Conservation (phyloP, 805 yeast species). For the Lachancea kluyveri region DNA sequence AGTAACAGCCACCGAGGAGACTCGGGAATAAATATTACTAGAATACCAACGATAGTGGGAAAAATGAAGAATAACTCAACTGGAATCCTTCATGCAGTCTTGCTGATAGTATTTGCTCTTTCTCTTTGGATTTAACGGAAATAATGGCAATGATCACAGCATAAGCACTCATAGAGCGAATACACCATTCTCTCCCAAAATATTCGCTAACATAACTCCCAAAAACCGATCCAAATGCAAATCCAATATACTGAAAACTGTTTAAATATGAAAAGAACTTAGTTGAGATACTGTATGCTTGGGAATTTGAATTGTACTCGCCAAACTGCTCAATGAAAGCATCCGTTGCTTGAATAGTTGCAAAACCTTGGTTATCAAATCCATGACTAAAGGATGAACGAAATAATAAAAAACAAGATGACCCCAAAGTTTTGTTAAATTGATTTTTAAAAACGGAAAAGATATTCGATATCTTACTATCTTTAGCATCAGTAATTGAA, state of each 20-base stretch:
- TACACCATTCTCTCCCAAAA: conserved; percentile 7
- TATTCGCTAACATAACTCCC: conserved; percentile 3
- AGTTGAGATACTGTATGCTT: conserved; percentile 2
- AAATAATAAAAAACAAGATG: conserved; percentile 3
- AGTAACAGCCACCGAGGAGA: conserved; percentile 5
- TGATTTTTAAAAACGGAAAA: conserved; percentile 1
- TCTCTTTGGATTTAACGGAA: conserved; percentile 3
- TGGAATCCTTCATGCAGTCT: conserved; percentile 7
- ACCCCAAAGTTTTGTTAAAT: conserved; percentile 2
- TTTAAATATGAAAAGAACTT: conserved; percentile 5
- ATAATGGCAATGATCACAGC: conserved; percentile 5
- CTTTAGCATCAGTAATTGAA: too few relatives aligned
- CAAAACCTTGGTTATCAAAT: conserved; percentile 7
- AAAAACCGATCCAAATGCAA: conserved; percentile 4
- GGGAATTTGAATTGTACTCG: conserved; percentile 2
- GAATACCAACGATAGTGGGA: conserved; percentile 4
- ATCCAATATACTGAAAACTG: conserved; percentile 6
- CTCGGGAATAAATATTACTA: conserved; percentile 5
- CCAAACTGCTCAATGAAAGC: conserved; percentile 6
- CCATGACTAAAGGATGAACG: conserved; percentile 7
- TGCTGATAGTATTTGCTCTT: conserved; percentile 6
- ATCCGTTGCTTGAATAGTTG: conserved; percentile 8
- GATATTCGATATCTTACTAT: background rate
- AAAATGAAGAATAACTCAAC: conserved; percentile 5
- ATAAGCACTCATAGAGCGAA: conserved; percentile 6